phyloP scores from a whole-genome alignment of 164 flowering plant genomes.

The Vitis cinerea region DNA sequence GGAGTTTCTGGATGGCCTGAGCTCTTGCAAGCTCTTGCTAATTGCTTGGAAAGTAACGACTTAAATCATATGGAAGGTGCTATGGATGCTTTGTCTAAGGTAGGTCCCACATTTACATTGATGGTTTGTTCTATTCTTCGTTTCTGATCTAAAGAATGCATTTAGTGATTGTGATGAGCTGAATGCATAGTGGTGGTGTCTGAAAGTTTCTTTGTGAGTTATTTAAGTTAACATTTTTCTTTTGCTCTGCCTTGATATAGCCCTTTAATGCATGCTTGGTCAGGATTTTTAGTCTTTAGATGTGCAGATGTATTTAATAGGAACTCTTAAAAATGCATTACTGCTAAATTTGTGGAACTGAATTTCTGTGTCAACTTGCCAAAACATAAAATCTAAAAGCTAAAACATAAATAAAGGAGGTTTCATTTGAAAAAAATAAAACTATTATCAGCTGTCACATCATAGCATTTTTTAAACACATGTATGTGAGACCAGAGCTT shows the following conservation, averaged over 20 bases:
- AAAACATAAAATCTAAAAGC: too few relatives aligned
- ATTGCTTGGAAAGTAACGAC: constrained; percentile 84
- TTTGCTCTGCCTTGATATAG: background rate
- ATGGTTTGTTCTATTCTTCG: background rate
- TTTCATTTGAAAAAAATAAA: too few relatives aligned
- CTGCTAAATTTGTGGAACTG: background rate
- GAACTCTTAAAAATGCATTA: background rate
- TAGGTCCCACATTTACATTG: constrained; percentile 15
- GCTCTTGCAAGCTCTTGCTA: constrained; percentile 79
- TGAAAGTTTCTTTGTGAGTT: too few relatives aligned
- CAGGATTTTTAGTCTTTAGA: background rate
- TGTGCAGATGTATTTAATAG: background rate
- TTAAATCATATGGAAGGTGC: constrained; percentile 97
- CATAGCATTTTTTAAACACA: too few relatives aligned
- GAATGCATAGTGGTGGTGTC: too few relatives aligned
- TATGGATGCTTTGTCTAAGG: constrained; percentile 99
- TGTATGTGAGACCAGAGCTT: background rate
- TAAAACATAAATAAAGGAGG: too few relatives aligned
- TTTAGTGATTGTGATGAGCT: background rate
- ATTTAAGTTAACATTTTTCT: too few relatives aligned
- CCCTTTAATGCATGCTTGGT: background rate
- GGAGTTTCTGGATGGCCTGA: constrained; percentile 86
- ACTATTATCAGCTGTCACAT: too few relatives aligned
- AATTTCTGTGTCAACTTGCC: background rate
- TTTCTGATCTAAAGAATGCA: background rate